A percentile compares a stretch with the other conserved stretches of the same genome.
phyloP scores from a whole-genome alignment of 2,329 filamentous ascomycete genomes.

The Blumeriella jaapii region DNA sequence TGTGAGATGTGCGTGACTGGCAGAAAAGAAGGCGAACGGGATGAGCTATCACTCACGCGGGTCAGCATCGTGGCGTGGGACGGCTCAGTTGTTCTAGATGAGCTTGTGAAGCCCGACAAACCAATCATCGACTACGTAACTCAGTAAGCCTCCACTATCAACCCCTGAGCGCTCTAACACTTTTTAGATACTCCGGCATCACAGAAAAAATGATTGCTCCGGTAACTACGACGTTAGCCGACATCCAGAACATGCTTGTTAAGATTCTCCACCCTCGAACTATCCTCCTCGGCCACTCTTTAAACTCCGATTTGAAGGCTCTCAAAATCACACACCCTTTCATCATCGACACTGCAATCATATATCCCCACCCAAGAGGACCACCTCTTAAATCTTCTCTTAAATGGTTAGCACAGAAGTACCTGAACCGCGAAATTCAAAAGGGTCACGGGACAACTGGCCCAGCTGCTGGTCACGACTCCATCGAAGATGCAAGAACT shows the following conservation, averaged over 20 bases:
- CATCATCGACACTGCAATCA: conserved; percentile 80
- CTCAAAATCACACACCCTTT: conserved; percentile 83
- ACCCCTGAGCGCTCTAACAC: conserved; percentile 13
- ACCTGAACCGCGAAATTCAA: conserved; percentile 79
- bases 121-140: conserved; percentile 93
- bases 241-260: conserved; percentile 72
- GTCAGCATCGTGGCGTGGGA: conserved; percentile 84
- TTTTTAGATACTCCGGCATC: conserved; percentile 66
- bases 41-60: conserved; percentile 72
- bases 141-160: conserved; percentile 31
- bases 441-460: conserved; percentile 48
- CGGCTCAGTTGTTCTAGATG: conserved; percentile 70
- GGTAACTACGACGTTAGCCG: conserved; percentile 70
- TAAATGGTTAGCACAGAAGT: conserved; percentile 81
- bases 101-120: conserved; percentile 80
- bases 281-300: conserved; percentile 68
- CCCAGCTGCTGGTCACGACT: conserved; percentile 63
- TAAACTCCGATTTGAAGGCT: conserved; percentile 75
- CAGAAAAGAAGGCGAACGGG: conserved; percentile 38
- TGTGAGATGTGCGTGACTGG: conserved; percentile 92
- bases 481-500: conserved; percentile 81
- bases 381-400: conserved; percentile 82
- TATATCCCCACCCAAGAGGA: conserved; percentile 84
- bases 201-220: conserved; percentile 72
- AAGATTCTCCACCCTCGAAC: conserved; percentile 59